Evolutionary conservation across 1,284 basidiomycete genomes (phyloP).

Genomic region (Chiua sp.): DNA sequence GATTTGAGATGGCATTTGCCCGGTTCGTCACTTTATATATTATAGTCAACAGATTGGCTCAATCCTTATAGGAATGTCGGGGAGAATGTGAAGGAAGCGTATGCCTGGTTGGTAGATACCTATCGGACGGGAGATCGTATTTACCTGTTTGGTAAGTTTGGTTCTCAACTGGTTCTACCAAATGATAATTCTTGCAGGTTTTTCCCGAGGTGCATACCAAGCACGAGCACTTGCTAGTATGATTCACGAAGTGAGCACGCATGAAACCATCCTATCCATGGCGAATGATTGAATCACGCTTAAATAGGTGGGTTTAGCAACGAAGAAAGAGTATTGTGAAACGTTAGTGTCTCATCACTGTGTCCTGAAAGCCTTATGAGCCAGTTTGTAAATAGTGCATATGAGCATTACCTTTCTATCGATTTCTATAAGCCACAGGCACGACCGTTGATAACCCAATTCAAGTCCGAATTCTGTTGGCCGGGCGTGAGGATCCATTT

Average conservation of each 20-base stretch:
- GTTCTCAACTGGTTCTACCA: slow-evolving; percentile 25
- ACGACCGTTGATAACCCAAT: slow-evolving; percentile 13
- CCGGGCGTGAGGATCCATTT: slow-evolving; percentile 38
- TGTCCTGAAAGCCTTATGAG: background rate
- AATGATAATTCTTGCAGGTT: slow-evolving; percentile 40
- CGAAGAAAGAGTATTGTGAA: background rate
- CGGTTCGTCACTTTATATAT: too few species aligned
- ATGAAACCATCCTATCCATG: background rate
- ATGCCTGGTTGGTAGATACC: slow-evolving; percentile 43
- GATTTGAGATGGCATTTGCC: too few species aligned
- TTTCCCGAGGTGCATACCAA: slow-evolving; percentile 49
- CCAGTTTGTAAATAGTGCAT: slow-evolving; percentile 38
- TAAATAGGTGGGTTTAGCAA: slow-evolving; percentile 19
- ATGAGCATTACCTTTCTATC: slow-evolving; percentile 34
- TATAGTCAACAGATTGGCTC: too few species aligned
- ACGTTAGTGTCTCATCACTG: slow-evolving; percentile 1
- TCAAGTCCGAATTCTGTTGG: slow-evolving; percentile 39
- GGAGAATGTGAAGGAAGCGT: slow-evolving; percentile 29
- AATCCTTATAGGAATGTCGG: too few species aligned
- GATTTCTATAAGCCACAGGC: background rate
- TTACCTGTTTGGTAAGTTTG: slow-evolving; percentile 42
- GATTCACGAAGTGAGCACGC: slow-evolving; percentile 34
- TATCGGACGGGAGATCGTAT: slow-evolving; percentile 35
- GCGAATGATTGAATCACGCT: slow-evolving; percentile 31
- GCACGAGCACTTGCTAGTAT: slow-evolving; percentile 43